Evolutionary conservation across 805 yeast species (phyloP).

Genomic region (Myxozyma neglecta): DNA sequence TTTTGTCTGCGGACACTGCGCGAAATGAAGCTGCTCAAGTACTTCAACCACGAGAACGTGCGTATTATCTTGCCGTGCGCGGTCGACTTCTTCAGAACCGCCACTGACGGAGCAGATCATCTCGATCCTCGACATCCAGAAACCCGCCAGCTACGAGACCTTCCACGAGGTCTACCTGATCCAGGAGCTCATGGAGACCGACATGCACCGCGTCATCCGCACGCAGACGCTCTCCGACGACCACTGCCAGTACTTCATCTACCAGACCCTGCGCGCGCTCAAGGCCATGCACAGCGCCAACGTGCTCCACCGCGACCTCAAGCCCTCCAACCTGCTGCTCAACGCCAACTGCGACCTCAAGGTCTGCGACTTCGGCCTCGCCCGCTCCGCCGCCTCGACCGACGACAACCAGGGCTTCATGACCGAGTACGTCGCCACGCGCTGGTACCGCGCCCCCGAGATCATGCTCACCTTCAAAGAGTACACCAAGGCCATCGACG

Average conservation of each 20-base stretch:
- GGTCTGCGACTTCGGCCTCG: constrained; percentile 92
- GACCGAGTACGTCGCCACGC: constrained; percentile 97
- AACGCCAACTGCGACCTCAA: constrained; percentile 93
- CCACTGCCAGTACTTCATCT: constrained; percentile 89
- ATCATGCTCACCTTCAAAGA: constrained; percentile 93
- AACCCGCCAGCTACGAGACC: constrained; percentile 70
- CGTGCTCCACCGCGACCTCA: constrained; percentile 88
- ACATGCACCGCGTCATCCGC: constrained; percentile 74
- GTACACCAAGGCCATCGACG: constrained; percentile 91
- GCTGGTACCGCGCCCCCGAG: constrained; percentile 98
- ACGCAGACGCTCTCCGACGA: constrained; percentile 85
- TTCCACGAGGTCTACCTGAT: constrained; percentile 84
- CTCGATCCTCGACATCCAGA: constrained; percentile 82
- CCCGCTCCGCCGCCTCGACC: constrained; percentile 57
- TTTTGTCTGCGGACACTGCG: constrained; percentile 85
- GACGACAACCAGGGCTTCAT: constrained; percentile 74
- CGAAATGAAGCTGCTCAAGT: constrained; percentile 82
- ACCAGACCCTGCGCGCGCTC: constrained; percentile 86
- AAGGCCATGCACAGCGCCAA: constrained; percentile 93
- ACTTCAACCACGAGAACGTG: constrained; percentile 85
- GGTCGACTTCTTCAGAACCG: too few relatives aligned
- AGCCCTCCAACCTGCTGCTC: constrained; percentile 81
- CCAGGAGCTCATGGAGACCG: constrained; percentile 84
- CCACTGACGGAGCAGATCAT: constrained; percentile 50
- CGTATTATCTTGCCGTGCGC: neutral